phyloP scores from a whole-genome alignment of 2,329 filamentous ascomycete species.

The Salinomyces thailandicus region DNA sequence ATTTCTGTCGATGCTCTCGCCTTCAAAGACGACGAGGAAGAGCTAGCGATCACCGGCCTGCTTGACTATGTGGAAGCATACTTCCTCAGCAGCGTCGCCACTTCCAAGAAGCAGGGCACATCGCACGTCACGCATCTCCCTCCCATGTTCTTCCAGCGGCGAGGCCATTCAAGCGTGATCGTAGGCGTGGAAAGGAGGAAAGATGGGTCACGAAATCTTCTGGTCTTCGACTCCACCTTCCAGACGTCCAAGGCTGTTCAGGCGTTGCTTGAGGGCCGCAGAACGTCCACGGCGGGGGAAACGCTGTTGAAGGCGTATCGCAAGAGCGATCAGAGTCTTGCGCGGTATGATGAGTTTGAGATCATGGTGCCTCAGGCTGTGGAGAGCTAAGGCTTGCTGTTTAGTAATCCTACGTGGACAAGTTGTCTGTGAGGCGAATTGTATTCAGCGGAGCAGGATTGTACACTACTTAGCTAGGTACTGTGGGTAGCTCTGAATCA shows the following conservation, averaged over 20 bases:
- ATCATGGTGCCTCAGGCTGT: conserved; percentile 19
- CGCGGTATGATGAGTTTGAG: conserved; percentile 68
- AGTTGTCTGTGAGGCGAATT: no score
- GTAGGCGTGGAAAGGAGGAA: conserved; percentile 65
- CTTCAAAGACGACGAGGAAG: conserved; percentile 30
- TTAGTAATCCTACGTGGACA: no score
- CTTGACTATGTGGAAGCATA: conserved; percentile 61
- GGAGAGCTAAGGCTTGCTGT: no score
- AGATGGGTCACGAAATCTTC: conserved; percentile 55
- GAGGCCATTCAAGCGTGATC: conserved; percentile 84
- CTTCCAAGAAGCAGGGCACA: conserved; percentile 42
- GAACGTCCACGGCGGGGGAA: conserved; percentile 30
- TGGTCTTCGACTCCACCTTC: conserved; percentile 85
- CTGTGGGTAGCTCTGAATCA: no score
- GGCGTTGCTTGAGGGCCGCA: conserved; percentile 43
- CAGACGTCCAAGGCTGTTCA: conserved; percentile 55
- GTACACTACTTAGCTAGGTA: no score
- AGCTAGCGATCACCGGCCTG: conserved; percentile 46
- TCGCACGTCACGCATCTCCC: conserved; percentile 63
- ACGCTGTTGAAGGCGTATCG: conserved; percentile 62
- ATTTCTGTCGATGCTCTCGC: conserved; percentile 43
- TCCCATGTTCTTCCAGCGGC: conserved; percentile 84
- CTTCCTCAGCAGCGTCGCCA: conserved; percentile 48
- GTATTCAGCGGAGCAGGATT: no score
- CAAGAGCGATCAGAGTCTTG: conserved; percentile 55